Conservation (phyloP, 495 filamentous ascomycete species). For the Rusavskia elegans region DNA sequence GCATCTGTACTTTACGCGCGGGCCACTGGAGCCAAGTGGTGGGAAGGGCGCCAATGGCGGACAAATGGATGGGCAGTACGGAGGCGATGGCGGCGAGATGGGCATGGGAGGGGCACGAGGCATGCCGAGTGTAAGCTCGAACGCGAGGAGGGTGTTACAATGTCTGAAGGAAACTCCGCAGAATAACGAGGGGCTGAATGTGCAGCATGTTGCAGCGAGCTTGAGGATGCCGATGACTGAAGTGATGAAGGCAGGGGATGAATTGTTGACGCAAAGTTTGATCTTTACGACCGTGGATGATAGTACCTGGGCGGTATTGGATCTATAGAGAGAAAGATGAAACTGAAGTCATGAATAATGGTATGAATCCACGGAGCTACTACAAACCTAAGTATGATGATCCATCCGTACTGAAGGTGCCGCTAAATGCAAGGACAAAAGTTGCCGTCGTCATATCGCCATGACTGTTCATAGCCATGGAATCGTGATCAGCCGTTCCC, state of each 20-base stretch:
- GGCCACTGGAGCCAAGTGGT: slow-evolving; percentile 32
- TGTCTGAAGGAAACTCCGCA: slow-evolving; percentile 45
- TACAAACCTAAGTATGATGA: not conserved
- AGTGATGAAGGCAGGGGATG: slow-evolving; percentile 58
- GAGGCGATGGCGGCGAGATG: not conserved
- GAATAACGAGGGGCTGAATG: slow-evolving; percentile 65
- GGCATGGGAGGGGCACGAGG: slow-evolving; percentile 11
- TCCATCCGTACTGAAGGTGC: not conserved
- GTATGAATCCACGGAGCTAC: too few relatives aligned
- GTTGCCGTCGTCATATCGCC: not conserved
- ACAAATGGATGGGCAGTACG: slow-evolving; percentile 1
- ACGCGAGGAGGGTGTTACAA: slow-evolving; percentile 52
- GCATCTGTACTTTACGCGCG: slow-evolving; percentile 75
- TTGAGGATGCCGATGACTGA: slow-evolving; percentile 47
- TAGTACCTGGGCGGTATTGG: slow-evolving; percentile 56
- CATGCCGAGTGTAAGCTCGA: slow-evolving; percentile 33
- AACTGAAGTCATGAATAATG: too few relatives aligned
- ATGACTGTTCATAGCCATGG: not conserved
- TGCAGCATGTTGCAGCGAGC: slow-evolving; percentile 52
- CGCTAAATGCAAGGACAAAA: not conserved
- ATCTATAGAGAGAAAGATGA: slow-evolving; percentile 24
- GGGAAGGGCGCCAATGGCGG: slow-evolving; percentile 12
- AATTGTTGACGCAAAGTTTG: slow-evolving; percentile 53
- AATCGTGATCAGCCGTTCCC: not conserved
- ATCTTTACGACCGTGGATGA: slow-evolving; percentile 91